Conservation (phyloP, 2,329 filamentous ascomycete species). For the Colletotrichum tropicicola region DNA sequence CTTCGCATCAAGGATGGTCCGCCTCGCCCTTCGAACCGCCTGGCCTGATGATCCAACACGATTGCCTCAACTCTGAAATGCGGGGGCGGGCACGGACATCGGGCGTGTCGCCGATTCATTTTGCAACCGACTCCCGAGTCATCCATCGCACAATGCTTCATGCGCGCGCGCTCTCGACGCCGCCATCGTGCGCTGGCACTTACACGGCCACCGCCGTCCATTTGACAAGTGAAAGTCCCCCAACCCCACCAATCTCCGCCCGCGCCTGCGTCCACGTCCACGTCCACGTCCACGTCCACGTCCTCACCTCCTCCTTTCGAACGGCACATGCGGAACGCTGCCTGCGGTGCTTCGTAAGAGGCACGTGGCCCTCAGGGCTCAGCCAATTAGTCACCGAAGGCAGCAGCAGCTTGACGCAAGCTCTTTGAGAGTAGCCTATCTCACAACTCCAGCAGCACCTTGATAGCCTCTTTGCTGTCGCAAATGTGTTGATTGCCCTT, state of each 20-base stretch:
- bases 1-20: neutral
- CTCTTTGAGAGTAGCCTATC: neutral
- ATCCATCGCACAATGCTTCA: slow-evolving; percentile 12
- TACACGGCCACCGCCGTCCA: slow-evolving; percentile 25
- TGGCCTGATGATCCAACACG: neutral
- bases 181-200: slow-evolving; percentile 17
- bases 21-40: neutral
- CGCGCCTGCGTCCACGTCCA: neutral
- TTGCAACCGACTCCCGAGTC: slow-evolving; percentile 16
- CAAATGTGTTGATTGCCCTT: neutral
- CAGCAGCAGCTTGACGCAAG: neutral
- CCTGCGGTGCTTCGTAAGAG: slow-evolving; percentile 3
- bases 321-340: neutral
- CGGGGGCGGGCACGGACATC: slow-evolving; percentile 5
- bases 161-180: slow-evolving; percentile 7
- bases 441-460: neutral
- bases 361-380: neutral
- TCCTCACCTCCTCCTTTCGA: neutral
- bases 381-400: neutral
- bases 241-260: slow-evolving; percentile 8
- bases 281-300: neutral
- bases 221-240: neutral
- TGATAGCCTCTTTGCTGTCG: neutral
- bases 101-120: slow-evolving; percentile 14
- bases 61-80: slow-evolving; percentile 23